Evolutionary conservation across 1,139 yeast genomes (phyloP), one percentile per base, ranked within the genome.

Genomic region (Protomyces gravidus): DNA sequence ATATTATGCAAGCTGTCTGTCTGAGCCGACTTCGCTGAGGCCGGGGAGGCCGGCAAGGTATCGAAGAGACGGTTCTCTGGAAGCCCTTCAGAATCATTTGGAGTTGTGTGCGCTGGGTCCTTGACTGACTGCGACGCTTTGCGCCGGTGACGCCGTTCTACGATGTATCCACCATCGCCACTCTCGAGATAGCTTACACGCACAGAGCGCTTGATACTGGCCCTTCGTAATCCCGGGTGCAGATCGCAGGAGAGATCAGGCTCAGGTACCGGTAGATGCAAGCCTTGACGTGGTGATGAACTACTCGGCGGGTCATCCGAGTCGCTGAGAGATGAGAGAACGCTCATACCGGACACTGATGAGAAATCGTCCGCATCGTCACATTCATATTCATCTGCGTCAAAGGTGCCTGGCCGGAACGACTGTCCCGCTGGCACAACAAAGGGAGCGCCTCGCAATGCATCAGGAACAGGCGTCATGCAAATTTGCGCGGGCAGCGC

Each of bases 401-500:
- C 21, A 23, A 36, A 36, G 11, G 42, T 36, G 42, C 42, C 42
- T n/a, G 42, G 17, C 17, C 42, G 42, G 17, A 36, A 36, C 3
- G 21, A 19, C 17, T 17, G 42, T 5, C 17, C 9, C 19, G 23
- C 42, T 11, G 42, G 42, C 5, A 17, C 23, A 4, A 6, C 19
- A 17, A 36, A 9, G 4, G 42, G 42, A 15, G 21, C 17, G 11
- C n/a, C 26, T 13, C 58, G 32, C 5, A 53, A 39, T 2, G 51
- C 58, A 36, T 53, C 51, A 21, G 58, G 58, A 4, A 53, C 36
- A 26, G 46, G 26, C 5, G 39, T 25, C 15, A 45, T 6, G 28
- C 45, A 53, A 28, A 53, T 53, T 19, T 46, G 46, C 11, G 36
- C 58, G 4, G 58, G 51, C 19, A 53, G n/a, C 6, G 11, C 21